Base-by-base conservation (phyloP, 164 flowering plant species). In the Annona squamosa region DNA sequence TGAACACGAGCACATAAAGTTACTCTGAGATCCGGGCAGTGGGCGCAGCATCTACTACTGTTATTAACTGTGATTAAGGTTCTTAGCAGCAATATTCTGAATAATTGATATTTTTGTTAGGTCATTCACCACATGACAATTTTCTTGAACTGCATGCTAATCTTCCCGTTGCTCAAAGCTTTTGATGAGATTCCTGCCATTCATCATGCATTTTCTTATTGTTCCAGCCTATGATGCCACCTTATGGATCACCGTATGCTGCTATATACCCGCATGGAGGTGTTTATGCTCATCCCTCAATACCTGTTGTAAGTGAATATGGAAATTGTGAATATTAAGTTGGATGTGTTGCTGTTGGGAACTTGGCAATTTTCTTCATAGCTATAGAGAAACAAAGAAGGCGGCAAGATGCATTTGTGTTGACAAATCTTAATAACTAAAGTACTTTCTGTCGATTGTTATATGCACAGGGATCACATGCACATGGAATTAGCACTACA, bases 241-340 rank as follows among this genome's bases (percentile, higher is more conserved):
- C 97, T 72, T 93, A 90, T 87, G 98, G 93, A 62, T 48, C 95
- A 26, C 95, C 97, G 7, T 96, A 89, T 82, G 97, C 97, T 0
- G 92, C 98, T 73, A 77, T 92, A 13, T 96, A 92, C 75, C 75
- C 98, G 1, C 97, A 83, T 83, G 94, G 96, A 70, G 94, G 97
- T 46, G 87, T 90, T 72, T 96, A 90, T 85, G 85, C 92, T 37
- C 97, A 91, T 79, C 98, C 97, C 74, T 89, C 86, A 5, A 82
- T 89, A 73, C 82, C 97, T 74, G 70, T 85, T 65, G 99, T 96
- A 86, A 85, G 97, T 86, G 16, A 71, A 19, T 44, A 65, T 75
- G 59, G 17, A 12, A 41, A 46, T 46, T 46, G 59, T 63, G 5
- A 5, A 5, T 72, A 1, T 12, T 7, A 43, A 26, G 48, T 72